These are phyloP conservation scores for Nannochloropsis gaditana DNA, from an alignment of 108 stramenopile species.

Conservation along the genomic window DNA sequence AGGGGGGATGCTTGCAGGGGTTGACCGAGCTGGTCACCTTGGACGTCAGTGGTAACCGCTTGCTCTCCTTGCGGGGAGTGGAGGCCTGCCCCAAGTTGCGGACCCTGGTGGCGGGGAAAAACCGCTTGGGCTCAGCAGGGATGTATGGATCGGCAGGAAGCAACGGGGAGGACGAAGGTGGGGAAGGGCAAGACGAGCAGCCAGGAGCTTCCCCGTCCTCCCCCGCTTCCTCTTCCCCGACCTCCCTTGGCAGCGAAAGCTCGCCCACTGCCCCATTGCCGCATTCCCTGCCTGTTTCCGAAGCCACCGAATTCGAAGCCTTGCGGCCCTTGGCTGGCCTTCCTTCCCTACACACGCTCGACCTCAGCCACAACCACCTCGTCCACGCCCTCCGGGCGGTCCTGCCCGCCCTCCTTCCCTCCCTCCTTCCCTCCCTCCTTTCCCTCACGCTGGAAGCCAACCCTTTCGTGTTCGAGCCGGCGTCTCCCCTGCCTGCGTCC, in stretches of 20 bases:
- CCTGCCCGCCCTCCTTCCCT: background rate
- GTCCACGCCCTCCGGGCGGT: background rate
- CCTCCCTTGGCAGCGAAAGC: background rate
- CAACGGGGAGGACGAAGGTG: background rate
- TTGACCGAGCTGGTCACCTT: slow-evolving; percentile 53
- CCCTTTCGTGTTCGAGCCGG: slow-evolving; percentile 18
- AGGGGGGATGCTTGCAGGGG: background rate
- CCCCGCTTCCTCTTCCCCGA: background rate
- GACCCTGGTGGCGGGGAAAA: slow-evolving; percentile 23
- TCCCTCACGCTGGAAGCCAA: slow-evolving; percentile 52
- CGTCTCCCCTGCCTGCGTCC: too few species aligned
- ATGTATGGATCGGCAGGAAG: background rate
- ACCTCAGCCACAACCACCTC: slow-evolving; percentile 45
- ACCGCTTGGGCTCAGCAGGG: background rate
- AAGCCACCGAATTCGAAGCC: background rate
- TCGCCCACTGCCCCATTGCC: background rate
- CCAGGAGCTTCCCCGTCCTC: background rate
- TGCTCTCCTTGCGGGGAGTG: slow-evolving; percentile 47
- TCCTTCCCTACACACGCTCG: slow-evolving; percentile 32
- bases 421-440: slow-evolving; percentile 17
- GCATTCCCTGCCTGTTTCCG: background rate
- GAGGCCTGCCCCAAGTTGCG: background rate
- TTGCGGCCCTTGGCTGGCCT: slow-evolving; percentile 8
- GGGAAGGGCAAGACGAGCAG: background rate
- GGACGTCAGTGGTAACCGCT: slow-evolving; percentile 59